Conservation (phyloP, 2,329 filamentous ascomycete species). For the Pseudogymnoascus sp. region DNA sequence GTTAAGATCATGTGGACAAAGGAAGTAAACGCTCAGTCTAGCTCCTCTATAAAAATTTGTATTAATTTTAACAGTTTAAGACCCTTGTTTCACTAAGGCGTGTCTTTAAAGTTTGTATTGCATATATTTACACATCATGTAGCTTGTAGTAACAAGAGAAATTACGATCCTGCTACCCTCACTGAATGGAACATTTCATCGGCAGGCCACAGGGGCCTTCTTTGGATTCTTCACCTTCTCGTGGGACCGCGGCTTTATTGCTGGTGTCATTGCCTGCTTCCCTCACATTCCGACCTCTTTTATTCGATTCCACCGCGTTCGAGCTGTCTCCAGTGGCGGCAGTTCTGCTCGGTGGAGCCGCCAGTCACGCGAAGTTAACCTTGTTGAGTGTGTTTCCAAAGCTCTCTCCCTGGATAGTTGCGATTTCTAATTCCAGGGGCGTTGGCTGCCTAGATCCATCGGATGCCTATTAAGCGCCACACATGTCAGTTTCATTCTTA, state of each 20-base stretch:
- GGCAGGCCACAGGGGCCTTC: background rate
- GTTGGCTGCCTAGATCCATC: conserved; percentile 82
- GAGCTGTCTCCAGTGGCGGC: background rate
- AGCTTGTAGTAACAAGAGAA: background rate
- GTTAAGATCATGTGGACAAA: too few species aligned
- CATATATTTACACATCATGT: background rate
- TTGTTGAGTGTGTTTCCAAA: conserved; percentile 76
- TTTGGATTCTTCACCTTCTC: background rate
- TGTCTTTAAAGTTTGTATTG: background rate
- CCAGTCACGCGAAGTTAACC: conserved; percentile 29
- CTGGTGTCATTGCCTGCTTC: background rate
- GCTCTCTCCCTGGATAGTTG: conserved; percentile 70
- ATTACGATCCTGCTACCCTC: background rate
- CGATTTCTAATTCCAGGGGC: conserved; percentile 67
- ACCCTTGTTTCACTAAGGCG: background rate
- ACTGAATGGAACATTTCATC: background rate
- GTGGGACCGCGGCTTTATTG: background rate
- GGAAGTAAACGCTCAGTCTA: too few species aligned
- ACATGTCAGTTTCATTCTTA: background rate
- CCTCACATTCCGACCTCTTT: background rate
- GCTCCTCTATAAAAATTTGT: too few species aligned
- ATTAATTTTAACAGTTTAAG: too few species aligned
- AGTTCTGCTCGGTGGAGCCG: background rate
- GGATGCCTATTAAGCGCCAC: conserved; percentile 18
- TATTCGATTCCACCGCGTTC: background rate